Conservation (phyloP, 768 basidiomycete genomes). For the Phaeotremella fagi region DNA sequence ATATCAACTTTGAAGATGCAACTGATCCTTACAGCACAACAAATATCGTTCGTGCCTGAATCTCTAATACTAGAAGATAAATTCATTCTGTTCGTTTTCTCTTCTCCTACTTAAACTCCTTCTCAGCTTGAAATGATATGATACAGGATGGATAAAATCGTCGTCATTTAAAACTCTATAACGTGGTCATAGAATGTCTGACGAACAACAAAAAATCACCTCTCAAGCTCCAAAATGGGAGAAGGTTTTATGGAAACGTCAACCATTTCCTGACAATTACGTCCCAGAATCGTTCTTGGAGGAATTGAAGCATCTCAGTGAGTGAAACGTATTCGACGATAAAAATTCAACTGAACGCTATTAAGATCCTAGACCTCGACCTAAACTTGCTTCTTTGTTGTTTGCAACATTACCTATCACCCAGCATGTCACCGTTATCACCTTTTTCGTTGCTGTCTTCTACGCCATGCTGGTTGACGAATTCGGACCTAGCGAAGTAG, state of each 20-base stretch:
- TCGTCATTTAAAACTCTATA: too few species aligned
- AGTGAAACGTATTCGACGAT: too few species aligned
- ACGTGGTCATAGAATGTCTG: too few species aligned
- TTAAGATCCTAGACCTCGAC: constrained; percentile 25
- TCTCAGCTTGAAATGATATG: too few species aligned
- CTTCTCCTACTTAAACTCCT: too few species aligned
- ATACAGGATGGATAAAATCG: too few species aligned
- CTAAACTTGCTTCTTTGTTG: constrained; percentile 20
- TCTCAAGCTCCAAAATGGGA: constrained; percentile 25
- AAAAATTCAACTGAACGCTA: neutral
- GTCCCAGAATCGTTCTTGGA: constrained; percentile 74
- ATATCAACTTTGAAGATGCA: too few species aligned
- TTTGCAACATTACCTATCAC: constrained; percentile 57
- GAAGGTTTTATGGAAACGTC: constrained; percentile 50
- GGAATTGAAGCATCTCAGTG: constrained; percentile 55
- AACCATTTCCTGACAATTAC: constrained; percentile 77
- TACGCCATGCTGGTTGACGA: constrained; percentile 17
- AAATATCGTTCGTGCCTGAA: too few species aligned
- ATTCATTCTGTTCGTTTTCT: too few species aligned
- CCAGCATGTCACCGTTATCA: constrained; percentile 75
- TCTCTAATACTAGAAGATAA: too few species aligned
- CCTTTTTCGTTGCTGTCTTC: constrained; percentile 77
- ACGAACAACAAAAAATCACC: too few species aligned
- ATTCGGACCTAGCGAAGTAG: constrained; percentile 14
- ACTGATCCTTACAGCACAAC: too few species aligned